Evolutionary conservation across 192 early-diverging fungal species (phyloP).

Genomic region (Linnemannia schmuckeri): DNA sequence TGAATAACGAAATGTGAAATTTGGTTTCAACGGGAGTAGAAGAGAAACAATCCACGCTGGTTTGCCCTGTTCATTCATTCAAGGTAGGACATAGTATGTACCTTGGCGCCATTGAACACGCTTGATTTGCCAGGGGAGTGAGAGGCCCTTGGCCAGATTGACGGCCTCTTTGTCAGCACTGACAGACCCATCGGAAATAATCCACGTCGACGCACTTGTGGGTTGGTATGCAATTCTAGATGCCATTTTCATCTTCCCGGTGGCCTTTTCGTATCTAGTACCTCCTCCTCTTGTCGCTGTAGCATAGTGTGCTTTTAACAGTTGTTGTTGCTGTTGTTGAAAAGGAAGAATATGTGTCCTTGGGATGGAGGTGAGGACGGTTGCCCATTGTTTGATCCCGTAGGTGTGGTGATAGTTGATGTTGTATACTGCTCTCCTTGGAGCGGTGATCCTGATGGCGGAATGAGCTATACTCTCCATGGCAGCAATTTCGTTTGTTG

Average conservation of each 20-base stretch:
- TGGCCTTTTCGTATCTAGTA: slow-evolving; percentile 22
- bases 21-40: no score
- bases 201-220: slow-evolving; percentile 35
- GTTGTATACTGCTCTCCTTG: not conserved
- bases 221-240: slow-evolving; percentile 26
- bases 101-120: slow-evolving; percentile 51
- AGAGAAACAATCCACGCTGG: no score
- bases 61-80: not conserved
- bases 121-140: slow-evolving; percentile 43
- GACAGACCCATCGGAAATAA: slow-evolving; percentile 45
- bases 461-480: not conserved
- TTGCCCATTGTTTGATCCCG: slow-evolving; percentile 29
- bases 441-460: slow-evolving; percentile 1
- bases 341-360: not conserved
- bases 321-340: not conserved
- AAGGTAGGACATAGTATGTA: not conserved
- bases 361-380: slow-evolving; percentile 24
- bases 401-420: not conserved
- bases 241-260: not conserved
- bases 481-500: not conserved
- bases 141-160: slow-evolving; percentile 31
- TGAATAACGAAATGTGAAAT: not conserved
- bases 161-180: slow-evolving; percentile 50
- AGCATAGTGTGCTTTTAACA: not conserved
- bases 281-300: not conserved